Conservation (phyloP, 2,329 filamentous ascomycete genomes). For the Aspergillus aculeatinus region DNA sequence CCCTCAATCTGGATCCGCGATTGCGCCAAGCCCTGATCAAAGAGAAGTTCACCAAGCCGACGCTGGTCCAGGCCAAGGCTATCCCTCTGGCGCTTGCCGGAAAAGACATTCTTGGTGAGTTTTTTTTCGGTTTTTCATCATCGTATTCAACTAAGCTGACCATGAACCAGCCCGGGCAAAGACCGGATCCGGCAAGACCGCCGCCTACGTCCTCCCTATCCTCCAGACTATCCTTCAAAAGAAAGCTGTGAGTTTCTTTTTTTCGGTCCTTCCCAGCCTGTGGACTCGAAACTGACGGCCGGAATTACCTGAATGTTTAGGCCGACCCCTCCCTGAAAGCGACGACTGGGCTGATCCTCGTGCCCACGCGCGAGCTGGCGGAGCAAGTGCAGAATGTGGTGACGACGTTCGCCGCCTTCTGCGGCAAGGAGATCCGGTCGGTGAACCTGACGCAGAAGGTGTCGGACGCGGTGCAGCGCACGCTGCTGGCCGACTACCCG, state of each 20-base stretch:
- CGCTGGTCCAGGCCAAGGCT: constrained; percentile 80
- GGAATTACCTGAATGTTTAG: constrained; percentile 19
- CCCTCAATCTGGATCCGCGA: constrained; percentile 77
- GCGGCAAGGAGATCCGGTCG: constrained; percentile 75
- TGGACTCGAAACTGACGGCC: no score
- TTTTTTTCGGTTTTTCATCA: fast-evolving
- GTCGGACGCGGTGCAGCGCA: constrained; percentile 81
- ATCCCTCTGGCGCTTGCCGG: constrained; percentile 87
- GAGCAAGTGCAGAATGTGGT: constrained; percentile 83
- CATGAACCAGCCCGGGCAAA: constrained; percentile 70
- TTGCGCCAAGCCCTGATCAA: constrained; percentile 82
- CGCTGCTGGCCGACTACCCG: constrained; percentile 78
- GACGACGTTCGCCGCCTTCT: constrained; percentile 75
- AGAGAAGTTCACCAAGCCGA: constrained; percentile 81
- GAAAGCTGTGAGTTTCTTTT: constrained; percentile 58
- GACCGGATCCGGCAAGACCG: constrained; percentile 95
- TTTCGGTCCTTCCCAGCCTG: no score
- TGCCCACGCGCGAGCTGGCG: constrained; percentile 91
- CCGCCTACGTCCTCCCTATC: constrained; percentile 90
- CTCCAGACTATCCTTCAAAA: constrained; percentile 77
- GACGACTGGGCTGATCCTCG: constrained; percentile 80
- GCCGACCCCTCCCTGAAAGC: constrained; percentile 40
- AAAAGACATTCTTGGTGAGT: constrained; percentile 71
- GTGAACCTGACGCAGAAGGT: constrained; percentile 90
- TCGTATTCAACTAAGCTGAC: constrained; percentile 18